Base-by-base conservation (phyloP, 345 rosid genomes). In the Barbarea vulgaris region DNA sequence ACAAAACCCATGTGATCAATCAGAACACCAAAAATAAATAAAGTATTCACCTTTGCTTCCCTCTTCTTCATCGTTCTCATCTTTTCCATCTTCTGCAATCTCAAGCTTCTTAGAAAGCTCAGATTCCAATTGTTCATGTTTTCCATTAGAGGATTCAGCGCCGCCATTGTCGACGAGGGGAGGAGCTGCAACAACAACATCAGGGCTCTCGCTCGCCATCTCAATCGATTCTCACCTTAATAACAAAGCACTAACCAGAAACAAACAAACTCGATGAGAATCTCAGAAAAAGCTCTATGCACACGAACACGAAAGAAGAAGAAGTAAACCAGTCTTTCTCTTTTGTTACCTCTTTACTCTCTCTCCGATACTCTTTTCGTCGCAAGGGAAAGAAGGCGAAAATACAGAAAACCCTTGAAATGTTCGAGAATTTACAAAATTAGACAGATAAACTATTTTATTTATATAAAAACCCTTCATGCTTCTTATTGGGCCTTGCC, bases 31-130 rank as follows among this genome's bases (percentile, higher is more conserved):
- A 7, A 36, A 36, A 24, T 7, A 21, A 4, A 13, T 1, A 2
- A 41, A 30, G 4, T 3, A 50, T 74, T 59, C 64, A 85, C 96
- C 90, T 87, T 87, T 79, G 42, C 41, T 84, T 42, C 77, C 89
- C 4, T 87, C 90, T 37, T 75, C 91, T 22, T 83, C 87, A 7
- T 76, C 87, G 7, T 86, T 82, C 28, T 79, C 90, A 1, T 83
- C 84, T 37, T 79, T 74, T 48, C 67, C 75, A 27, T 81, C 86
- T 19, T 83, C 71, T 9, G 72, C 19, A 70, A 82, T 70, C 72
- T 79, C 86, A 42, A 58, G 64, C 75, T 64, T 75, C 48, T 70
- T 75, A 18, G 70, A 65, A 33, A 80, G 61, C 72, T 80, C 80
- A 50, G 83, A 52, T 33, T 8, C 76, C 62, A 69, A 46, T 11